phyloP scores from a whole-genome alignment of 108 stramenopile genomes.

The Pseudonitzschia delicatissima region DNA sequence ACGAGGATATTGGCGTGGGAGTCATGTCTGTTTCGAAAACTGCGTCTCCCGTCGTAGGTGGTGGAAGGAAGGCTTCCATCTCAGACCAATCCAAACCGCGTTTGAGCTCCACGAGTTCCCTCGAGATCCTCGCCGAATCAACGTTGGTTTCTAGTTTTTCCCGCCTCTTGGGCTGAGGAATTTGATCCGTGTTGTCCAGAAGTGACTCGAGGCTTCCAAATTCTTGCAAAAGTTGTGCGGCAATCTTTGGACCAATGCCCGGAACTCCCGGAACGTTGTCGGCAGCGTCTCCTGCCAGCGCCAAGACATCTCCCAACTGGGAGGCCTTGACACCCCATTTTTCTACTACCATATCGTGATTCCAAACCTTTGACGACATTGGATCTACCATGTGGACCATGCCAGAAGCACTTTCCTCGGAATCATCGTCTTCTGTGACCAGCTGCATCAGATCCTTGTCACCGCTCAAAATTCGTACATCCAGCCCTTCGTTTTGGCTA shows the following conservation, averaged over 20 bases:
- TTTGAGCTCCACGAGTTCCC: slow-evolving; percentile 43
- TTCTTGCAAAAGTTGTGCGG: slow-evolving; percentile 64
- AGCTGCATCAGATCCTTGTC: slow-evolving; percentile 94
- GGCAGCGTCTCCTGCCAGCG: slow-evolving; percentile 81
- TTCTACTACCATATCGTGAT: slow-evolving; percentile 61
- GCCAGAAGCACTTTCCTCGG: slow-evolving; percentile 13
- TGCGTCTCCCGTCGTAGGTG: background rate
- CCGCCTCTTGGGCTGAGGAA: slow-evolving; percentile 65
- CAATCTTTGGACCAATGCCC: slow-evolving; percentile 89
- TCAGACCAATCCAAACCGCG: slow-evolving; percentile 33
- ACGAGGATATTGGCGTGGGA: background rate
- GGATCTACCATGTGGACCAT: slow-evolving; percentile 84
- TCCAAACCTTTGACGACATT: slow-evolving; percentile 56
- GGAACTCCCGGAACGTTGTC: slow-evolving; percentile 88
- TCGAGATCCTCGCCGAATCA: slow-evolving; percentile 55
- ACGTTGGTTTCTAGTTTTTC: slow-evolving; percentile 50
- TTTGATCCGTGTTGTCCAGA: slow-evolving; percentile 44
- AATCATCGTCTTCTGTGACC: slow-evolving; percentile 41
- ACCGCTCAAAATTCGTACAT: slow-evolving; percentile 71
- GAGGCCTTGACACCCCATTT: slow-evolving; percentile 74
- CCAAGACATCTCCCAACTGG: slow-evolving; percentile 78
- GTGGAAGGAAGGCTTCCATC: slow-evolving; percentile 21
- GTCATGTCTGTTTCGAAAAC: slow-evolving; percentile 27
- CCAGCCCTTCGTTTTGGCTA: slow-evolving; percentile 47
- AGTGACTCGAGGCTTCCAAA: slow-evolving; percentile 62